phyloP scores from a whole-genome alignment of 1,139 yeast genomes.

The Pichia inconspicua region DNA sequence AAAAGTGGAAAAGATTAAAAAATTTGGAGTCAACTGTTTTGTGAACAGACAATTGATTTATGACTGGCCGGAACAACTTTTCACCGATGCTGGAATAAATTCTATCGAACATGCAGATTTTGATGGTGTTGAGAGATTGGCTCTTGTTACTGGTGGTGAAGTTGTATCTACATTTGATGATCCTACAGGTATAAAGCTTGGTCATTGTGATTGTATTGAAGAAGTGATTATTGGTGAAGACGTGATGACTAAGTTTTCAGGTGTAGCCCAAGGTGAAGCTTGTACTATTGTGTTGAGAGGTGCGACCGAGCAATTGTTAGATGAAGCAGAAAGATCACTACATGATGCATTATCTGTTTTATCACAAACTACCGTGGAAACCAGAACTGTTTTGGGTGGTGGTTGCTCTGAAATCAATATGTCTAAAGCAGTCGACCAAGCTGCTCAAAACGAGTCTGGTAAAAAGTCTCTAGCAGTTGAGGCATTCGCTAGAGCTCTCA shows the following conservation, averaged over 20 bases:
- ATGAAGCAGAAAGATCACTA: constrained; percentile 94
- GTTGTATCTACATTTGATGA: constrained; percentile 94
- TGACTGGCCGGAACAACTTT: constrained; percentile 95
- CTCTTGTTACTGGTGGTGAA: constrained; percentile 96
- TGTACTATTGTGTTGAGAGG: constrained; percentile 95
- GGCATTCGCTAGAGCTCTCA: constrained; percentile 85
- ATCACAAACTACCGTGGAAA: constrained; percentile 89
- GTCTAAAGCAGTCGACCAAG: constrained; percentile 96
- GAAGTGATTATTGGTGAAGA: constrained; percentile 92
- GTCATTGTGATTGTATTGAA: constrained; percentile 83
- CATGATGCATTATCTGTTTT: constrained; percentile 95
- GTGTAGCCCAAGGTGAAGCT: constrained; percentile 93
- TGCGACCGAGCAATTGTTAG: constrained; percentile 92
- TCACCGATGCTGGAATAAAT: constrained; percentile 79
- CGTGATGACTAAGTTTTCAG: constrained; percentile 78
- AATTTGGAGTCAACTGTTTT: constrained; percentile 78
- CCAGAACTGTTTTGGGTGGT: constrained; percentile 95
- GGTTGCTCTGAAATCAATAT: constrained; percentile 97
- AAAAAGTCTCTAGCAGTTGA: constrained; percentile 92
- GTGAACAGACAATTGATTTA: constrained; percentile 94
- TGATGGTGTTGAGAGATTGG: constrained; percentile 94
- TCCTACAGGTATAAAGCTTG: constrained; percentile 79
- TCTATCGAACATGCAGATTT: constrained; percentile 98
- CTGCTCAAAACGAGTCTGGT: constrained; percentile 89
- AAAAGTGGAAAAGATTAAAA: constrained; percentile 81